Percentiles rank a stretch among this genome's conserved stretches.
These are phyloP conservation scores for Psilocybe cubensis DNA, from an alignment of 768 basidiomycete genomes.

Conservation along the genomic window DNA sequence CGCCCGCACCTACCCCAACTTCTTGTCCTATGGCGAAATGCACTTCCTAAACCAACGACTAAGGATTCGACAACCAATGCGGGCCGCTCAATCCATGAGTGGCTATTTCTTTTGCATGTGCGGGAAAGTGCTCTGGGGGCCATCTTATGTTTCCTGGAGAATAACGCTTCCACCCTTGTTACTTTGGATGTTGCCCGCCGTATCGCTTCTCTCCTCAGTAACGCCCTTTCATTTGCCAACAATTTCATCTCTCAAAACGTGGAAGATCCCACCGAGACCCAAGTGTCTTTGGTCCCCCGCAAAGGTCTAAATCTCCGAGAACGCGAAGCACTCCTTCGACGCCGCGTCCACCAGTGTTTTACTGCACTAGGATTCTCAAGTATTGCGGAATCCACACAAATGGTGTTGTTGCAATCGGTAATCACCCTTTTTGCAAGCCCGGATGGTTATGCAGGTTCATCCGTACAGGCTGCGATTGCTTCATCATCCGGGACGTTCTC, in stretches of 20 bases:
- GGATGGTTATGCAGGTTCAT: conserved; percentile 81
- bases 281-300: conserved; percentile 30
- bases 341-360: conserved; percentile 91
- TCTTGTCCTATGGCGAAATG: conserved; percentile 96
- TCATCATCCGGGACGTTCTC: conserved; percentile 84
- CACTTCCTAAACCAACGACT: conserved; percentile 90
- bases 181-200: conserved; percentile 92
- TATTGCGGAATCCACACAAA: conserved; percentile 84
- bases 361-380: conserved; percentile 76
- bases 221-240: conserved; percentile 88
- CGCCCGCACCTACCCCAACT: conserved; percentile 92
- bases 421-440: conserved; percentile 85
- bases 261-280: conserved; percentile 61
- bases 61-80: conserved; percentile 72
- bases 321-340: conserved; percentile 81
- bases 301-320: conserved; percentile 64
- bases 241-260: conserved; percentile 75
- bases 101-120: conserved; percentile 90
- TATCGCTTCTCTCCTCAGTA: conserved; percentile 83
- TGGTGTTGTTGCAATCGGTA: conserved; percentile 77
- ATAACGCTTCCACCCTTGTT: conserved; percentile 75
- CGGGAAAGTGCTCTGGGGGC: conserved; percentile 90
- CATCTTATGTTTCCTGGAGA: conserved; percentile 83
- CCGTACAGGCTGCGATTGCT: conserved; percentile 90
- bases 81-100: conserved; percentile 75